phyloP scores from a whole-genome alignment of 2,329 filamentous ascomycete genomes.

The Colletotrichum endophyticum region DNA sequence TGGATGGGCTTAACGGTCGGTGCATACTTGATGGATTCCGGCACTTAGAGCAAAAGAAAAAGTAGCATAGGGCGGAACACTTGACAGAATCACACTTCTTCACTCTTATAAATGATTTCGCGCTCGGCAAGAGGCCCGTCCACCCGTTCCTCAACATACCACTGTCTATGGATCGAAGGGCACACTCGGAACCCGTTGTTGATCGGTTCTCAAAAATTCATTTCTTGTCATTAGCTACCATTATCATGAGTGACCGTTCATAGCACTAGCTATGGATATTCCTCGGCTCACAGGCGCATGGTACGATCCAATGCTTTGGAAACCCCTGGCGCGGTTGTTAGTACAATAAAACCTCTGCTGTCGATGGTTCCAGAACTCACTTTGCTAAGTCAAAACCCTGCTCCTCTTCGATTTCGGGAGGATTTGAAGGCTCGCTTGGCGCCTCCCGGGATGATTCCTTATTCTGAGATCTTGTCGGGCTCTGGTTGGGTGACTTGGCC shows the following conservation, averaged over 20 bases:
- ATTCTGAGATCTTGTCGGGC: conserved; percentile 44
- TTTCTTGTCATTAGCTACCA: not conserved
- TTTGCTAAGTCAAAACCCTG: conserved; percentile 64
- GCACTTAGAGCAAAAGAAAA: not conserved
- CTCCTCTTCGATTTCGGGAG: conserved; percentile 49
- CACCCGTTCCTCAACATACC: not conserved
- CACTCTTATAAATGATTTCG: not conserved
- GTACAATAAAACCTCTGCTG: conserved; percentile 3
- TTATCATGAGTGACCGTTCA: conserved; percentile 32
- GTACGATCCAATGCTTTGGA: conserved; percentile 69
- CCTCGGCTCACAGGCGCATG: conserved; percentile 60
- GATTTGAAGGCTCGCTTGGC: conserved; percentile 24
- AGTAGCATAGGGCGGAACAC: not conserved
- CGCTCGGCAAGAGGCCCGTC: not conserved
- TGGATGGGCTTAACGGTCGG: not conserved
- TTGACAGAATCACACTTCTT: conserved; percentile 12
- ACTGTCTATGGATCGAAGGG: not conserved
- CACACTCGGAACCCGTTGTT: not conserved
- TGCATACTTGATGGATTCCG: conserved; percentile 1
- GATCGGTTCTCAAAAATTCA: not conserved
- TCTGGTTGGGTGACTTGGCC: conserved; percentile 57
- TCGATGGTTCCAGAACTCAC: conserved; percentile 38
- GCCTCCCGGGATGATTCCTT: conserved; percentile 23
- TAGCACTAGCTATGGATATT: conserved; percentile 45
- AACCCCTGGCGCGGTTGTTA: conserved; percentile 53